Evolutionary conservation across 2,329 filamentous ascomycete genomes (phyloP).

Genomic region (Talaromyces sp.): DNA sequence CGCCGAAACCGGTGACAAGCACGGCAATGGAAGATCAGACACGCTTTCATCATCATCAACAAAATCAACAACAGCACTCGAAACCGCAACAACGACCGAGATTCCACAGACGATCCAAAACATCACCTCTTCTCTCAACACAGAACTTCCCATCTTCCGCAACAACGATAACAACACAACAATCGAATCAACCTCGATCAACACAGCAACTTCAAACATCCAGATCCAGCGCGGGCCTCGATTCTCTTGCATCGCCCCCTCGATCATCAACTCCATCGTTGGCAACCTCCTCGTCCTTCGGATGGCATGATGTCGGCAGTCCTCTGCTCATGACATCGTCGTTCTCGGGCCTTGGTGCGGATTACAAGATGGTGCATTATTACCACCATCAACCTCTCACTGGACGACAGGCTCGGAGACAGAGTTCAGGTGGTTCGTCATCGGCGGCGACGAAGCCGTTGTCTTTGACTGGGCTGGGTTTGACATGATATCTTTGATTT

Average conservation of each 20-base stretch:
- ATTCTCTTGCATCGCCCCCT: conserved; percentile 10
- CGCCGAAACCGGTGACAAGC: background rate
- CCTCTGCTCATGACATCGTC: conserved; percentile 16
- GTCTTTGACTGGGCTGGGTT: conserved; percentile 10
- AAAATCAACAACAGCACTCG: conserved; percentile 16
- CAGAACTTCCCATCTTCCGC: background rate
- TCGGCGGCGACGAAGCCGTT: conserved; percentile 18
- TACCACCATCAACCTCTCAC: background rate
- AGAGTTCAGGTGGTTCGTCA: conserved; percentile 19
- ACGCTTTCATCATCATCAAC: background rate
- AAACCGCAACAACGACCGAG: conserved; percentile 16
- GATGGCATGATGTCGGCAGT: conserved; percentile 6
- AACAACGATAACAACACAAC: conserved; percentile 7
- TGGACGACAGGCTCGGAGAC: background rate
- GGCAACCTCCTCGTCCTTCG: background rate
- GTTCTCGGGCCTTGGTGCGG: conserved; percentile 10
- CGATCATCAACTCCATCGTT: conserved; percentile 17
- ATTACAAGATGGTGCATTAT: conserved; percentile 15
- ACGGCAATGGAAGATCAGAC: background rate
- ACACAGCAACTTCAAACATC: conserved; percentile 21
- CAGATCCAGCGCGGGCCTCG: conserved; percentile 18
- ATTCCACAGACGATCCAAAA: conserved; percentile 34
- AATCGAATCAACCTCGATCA: background rate
- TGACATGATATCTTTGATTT: background rate
- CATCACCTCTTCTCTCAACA: conserved; percentile 29